Base-by-base conservation (phyloP, 768 basidiomycete genomes). In the Tylopilus intermedius region DNA sequence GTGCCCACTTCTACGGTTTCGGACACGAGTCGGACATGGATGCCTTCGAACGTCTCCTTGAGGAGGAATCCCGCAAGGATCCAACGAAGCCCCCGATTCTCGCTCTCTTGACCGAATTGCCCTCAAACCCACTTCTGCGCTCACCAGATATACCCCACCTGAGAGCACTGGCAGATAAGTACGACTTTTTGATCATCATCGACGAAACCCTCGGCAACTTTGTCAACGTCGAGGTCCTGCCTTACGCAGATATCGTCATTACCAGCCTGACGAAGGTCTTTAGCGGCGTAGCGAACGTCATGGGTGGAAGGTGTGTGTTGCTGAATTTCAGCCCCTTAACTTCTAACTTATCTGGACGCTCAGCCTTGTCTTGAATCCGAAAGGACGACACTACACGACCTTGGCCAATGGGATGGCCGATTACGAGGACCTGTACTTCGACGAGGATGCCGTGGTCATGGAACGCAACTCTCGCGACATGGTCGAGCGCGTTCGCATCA, bases 381-480 rank as follows among this genome's bases (percentile, higher is more conserved):
- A 77, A 61, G 76, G 84, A 7, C 80, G 77, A 4, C 79, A 88
- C 62, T 94, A 95, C 66, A 46, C 70, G 0, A 54, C 71, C 1
- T 79, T 99, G 43, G 90, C 88, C 61, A 62, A 71, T 0, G 70
- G 81, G 43, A 73, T 92, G 61, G 63, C 70, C 7, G 72, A 67
- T 5, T 97, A 84, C 68, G 90, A 95, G 66, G 94, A 99, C 65
- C 72, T 74, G 26, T 97, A 91, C 72, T 97, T 86, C 59, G 78
- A 81, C 62, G 90, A 93, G 66, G 95, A 99, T 63, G 93, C 90
- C 38, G 82, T 97, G 51, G 95, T 84, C 76, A 89, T 99, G 88
- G 95, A 99, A 67, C 88, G 94, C 58, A 99, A 99, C 72, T 98
- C 95, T 13, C 90, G 95, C 45, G 86, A 96, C 71, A 97, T 95